phyloP scores from a whole-genome alignment of 306 rosid species.

The Clitoria ternatea region DNA sequence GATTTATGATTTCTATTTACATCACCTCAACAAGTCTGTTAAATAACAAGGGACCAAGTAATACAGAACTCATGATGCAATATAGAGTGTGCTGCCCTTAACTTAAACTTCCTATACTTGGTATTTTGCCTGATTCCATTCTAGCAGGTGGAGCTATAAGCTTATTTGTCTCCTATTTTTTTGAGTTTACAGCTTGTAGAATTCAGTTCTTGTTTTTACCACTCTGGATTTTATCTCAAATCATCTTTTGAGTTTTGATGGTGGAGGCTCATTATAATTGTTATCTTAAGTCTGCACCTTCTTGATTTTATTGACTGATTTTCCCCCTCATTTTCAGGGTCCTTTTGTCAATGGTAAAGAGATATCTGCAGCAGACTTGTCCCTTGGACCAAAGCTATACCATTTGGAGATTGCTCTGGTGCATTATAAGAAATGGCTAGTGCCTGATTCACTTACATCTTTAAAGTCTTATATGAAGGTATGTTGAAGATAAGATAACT shows the following conservation, averaged over 20 bases:
- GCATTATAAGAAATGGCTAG: constrained; percentile 74
- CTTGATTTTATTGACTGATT: not conserved
- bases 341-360: constrained; percentile 81
- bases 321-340: constrained; percentile 44
- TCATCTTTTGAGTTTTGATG: not conserved
- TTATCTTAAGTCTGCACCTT: not conserved
- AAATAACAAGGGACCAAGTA: not conserved
- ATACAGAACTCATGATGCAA: not conserved
- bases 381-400: constrained; percentile 87
- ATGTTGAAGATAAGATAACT: constrained; percentile 25
- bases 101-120: not conserved
- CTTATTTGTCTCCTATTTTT: not conserved
- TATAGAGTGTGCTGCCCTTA: not conserved
- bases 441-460: constrained; percentile 72
- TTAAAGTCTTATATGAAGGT: constrained; percentile 72
- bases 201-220: not conserved
- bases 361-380: constrained; percentile 72
- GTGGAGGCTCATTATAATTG: not conserved
- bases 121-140: not conserved
- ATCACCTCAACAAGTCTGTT: not conserved
- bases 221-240: not conserved
- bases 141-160: not conserved
- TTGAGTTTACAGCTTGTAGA: not conserved
- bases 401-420: constrained; percentile 90
- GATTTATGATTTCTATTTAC: not conserved